A percentile compares a stretch with the other conserved stretches of the same genome.
phyloP scores from a whole-genome alignment of 129 eudicot genomes.

The Ambrosia artemisiifolia region DNA sequence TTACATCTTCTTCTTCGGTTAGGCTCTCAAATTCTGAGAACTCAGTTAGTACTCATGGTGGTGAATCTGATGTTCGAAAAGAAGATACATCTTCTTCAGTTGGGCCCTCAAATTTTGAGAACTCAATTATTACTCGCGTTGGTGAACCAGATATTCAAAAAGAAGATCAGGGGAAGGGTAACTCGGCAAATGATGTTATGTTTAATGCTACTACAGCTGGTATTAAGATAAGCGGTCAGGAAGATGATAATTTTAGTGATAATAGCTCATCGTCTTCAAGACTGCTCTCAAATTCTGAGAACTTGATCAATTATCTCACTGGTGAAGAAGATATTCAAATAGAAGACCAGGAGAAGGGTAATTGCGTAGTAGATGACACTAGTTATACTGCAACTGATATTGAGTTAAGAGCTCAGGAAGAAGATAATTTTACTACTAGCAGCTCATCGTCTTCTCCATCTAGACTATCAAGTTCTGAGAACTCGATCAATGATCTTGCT shows the following conservation, averaged over 20 bases:
- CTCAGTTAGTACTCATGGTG: background rate
- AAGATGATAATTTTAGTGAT: constrained; percentile 4
- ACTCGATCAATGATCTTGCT: constrained; percentile 12
- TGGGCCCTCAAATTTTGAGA: constrained; percentile 12
- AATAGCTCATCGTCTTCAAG: background rate
- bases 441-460: constrained; percentile 18
- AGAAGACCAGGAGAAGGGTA: constrained; percentile 16
- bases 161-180: constrained; percentile 25
- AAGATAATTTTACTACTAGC: constrained; percentile 14
- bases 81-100: constrained; percentile 21
- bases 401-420: constrained; percentile 23
- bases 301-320: background rate
- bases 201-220: background rate
- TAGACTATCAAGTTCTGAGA: constrained; percentile 3
- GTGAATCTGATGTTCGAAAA: constrained; percentile 22
- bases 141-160: constrained; percentile 24
- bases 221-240: constrained; percentile 14
- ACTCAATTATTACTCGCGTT: constrained; percentile 1
- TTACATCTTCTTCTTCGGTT: constrained; percentile 1
- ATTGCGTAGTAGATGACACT: background rate
- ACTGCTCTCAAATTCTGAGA: constrained; percentile 7
- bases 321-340: constrained; percentile 1
- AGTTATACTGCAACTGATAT: constrained; percentile 5
- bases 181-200: background rate
- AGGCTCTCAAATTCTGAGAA: constrained; percentile 1